Evolutionary conservation across 176 grass and related monocot species (phyloP).

Genomic region (Triticum aestivum): IWGSC_CS_RefSeq_v2.1 NC_057802.1:573915494-573915993

Average conservation of each 20-base stretch:
- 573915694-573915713: background rate
- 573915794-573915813: background rate
- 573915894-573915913: background rate
- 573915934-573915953: background rate
- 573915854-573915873: background rate
- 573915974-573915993: background rate
- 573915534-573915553: too few species aligned
- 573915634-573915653: background rate
- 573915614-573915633: background rate
- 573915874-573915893: background rate
- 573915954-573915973: background rate
- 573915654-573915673: too few species aligned
- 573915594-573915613: too few species aligned
- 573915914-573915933: background rate
- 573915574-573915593: too few species aligned
- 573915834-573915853: too few species aligned
- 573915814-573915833: too few species aligned
- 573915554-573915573: too few species aligned
- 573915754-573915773: background rate
- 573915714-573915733: background rate
- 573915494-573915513: too few species aligned
- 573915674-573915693: background rate
- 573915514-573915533: too few species aligned
- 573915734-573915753: background rate
- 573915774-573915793: background rate